phyloP scores from a whole-genome alignment of 257 asterid genomes.

The Nicotiana benthamiana region DNA sequence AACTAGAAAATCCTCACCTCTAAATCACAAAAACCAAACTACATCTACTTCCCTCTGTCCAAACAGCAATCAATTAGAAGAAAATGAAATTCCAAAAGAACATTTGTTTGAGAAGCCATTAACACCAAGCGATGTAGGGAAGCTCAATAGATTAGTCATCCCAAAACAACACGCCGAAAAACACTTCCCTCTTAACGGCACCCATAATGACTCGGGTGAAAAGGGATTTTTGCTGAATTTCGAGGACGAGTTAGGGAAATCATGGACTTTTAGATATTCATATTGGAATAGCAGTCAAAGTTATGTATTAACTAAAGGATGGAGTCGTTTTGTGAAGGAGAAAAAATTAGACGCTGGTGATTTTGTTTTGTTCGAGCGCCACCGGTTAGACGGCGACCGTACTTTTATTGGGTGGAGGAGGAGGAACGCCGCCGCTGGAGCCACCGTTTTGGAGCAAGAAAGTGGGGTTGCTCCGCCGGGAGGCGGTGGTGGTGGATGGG shows the following conservation, averaged over 20 bases:
- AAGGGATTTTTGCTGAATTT: conserved; percentile 12
- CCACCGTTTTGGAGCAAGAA: background rate
- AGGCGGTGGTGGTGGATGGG: conserved; percentile 32
- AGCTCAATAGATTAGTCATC: conserved; percentile 27
- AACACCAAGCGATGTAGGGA: conserved; percentile 35
- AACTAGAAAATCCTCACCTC: conserved; percentile 23
- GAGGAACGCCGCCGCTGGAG: conserved; percentile 12
- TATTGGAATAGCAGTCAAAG: conserved; percentile 66
- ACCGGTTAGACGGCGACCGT: conserved; percentile 28
- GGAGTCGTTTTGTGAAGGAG: conserved; percentile 21
- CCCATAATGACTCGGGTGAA: conserved; percentile 34
- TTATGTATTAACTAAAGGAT: conserved; percentile 22
- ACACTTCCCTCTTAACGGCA: conserved; percentile 26
- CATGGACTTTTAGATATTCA: conserved; percentile 47
- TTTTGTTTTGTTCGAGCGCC: conserved; percentile 10
- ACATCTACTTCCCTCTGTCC: too few relatives aligned
- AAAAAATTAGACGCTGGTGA: conserved; percentile 15
- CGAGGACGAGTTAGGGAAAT: conserved; percentile 19
- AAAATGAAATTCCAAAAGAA: background rate
- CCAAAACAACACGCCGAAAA: conserved; percentile 27
- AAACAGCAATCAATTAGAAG: background rate
- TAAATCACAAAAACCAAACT: background rate
- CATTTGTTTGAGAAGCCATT: conserved; percentile 30
- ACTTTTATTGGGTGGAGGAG: conserved; percentile 23
- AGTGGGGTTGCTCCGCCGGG: conserved; percentile 9